Conservation (phyloP, 495 filamentous ascomycete species). For the Penicillium taxi region DNA sequence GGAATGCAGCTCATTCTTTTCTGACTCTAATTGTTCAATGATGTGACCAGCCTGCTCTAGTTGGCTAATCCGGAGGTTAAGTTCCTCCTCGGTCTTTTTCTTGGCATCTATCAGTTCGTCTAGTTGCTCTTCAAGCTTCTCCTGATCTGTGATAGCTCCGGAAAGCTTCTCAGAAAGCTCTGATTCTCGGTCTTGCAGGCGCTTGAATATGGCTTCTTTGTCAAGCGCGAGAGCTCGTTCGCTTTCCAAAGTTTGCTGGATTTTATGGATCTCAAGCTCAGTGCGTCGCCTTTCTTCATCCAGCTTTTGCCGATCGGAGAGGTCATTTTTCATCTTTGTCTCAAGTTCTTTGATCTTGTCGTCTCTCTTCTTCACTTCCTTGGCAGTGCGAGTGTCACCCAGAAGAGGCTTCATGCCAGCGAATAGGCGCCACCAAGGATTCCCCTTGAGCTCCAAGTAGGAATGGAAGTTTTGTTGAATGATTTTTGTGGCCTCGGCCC, state of each 20-base stretch:
- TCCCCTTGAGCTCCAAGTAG: conserved; percentile 79
- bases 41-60: conserved; percentile 87
- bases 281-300: conserved; percentile 89
- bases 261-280: conserved; percentile 75
- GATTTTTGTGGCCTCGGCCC: conserved; percentile 88
- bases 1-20: conserved; percentile 67
- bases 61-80: conserved; percentile 68
- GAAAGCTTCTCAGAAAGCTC: conserved; percentile 88
- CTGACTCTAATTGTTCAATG: conserved; percentile 72
- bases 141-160: conserved; percentile 91
- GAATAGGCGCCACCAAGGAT: conserved; percentile 94
- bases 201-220: conserved; percentile 97
- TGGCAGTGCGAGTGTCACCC: conserved; percentile 80
- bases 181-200: conserved; percentile 79
- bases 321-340: conserved; percentile 70
- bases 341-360: conserved; percentile 85
- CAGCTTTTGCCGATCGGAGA: conserved; percentile 64
- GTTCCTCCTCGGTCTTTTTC: conserved; percentile 78
- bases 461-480: conserved; percentile 89
- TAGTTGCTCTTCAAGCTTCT: conserved; percentile 84
- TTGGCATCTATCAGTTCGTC: conserved; percentile 85
- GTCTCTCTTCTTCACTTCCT: conserved; percentile 88
- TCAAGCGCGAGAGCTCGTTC: conserved; percentile 90
- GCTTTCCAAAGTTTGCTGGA: conserved; percentile 89
- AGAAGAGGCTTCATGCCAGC: conserved; percentile 93